Evolutionary conservation across 768 basidiomycete genomes (phyloP), one percentile per base, ranked within the genome.

Genomic region (Mycena vitilis): DNA sequence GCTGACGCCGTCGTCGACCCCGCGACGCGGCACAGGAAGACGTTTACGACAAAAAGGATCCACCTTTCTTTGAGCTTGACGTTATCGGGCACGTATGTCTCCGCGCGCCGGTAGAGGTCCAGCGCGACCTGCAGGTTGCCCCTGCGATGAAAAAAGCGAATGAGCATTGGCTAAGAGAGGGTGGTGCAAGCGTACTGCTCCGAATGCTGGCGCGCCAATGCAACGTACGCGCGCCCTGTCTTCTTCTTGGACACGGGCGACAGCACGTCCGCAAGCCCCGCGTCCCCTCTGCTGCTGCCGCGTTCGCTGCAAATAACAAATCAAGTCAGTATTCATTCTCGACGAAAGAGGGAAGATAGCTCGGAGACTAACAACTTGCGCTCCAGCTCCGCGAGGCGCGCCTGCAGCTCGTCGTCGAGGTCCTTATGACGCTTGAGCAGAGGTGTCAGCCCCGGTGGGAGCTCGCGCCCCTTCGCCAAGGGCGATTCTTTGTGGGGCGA

Each of bases 61-160:
- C 86, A 95, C 94, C 94, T 92, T 85, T 93, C 92, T 86, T 90
- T 88, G 56, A 95, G 85, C 78, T 93, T 95, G 79, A 88, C 78
- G 75, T 95, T 95, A 65, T 94, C 91, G n/a, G 94, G 94, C 55
- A 94, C 92, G 71, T 94, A 95, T 7, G 85, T 84, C 77, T 91
- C 90, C 22, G 93, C 94, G 73, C 92, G 92, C 75, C 89, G 89
- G 76, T 95, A 95, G 18, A 95, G 85, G 62, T 93, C 91, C 45
- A 95, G 84, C 4, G 94, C 94, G 2, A 88, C 86, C 73, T 90
- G 85, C n/a, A 94, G 82, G 74, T 94, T 89, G n/a, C 91, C 91
- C 82, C 93, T 94, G 57, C 13, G 57, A 60, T 15, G 56, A 60
- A 59, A 13, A 55, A 62, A 22, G 53, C 60, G 56, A 12, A 69